Evolutionary conservation across 768 basidiomycete species (phyloP).

Genomic region (Lactarius evosmus): DNA sequence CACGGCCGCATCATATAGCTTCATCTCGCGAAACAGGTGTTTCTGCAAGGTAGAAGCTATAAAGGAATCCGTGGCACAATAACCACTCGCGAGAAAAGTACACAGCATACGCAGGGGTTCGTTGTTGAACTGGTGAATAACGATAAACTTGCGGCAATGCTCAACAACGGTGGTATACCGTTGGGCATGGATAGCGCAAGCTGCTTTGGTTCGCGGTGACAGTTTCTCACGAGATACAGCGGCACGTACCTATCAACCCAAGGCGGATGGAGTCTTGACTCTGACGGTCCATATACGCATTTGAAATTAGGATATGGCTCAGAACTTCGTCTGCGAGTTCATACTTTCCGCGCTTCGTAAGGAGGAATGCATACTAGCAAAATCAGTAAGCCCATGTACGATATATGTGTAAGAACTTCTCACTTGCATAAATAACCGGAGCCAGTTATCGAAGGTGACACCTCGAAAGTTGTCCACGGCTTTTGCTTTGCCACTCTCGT

Average conservation of each 20-base stretch:
- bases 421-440: conserved; percentile 83
- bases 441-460: conserved; percentile 80
- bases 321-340: conserved; percentile 72
- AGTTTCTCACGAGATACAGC: background rate
- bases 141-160: conserved; percentile 73
- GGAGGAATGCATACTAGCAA: conserved; percentile 69
- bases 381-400: background rate
- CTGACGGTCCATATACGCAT: conserved; percentile 60
- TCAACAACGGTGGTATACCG: conserved; percentile 61
- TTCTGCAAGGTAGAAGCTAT: conserved; percentile 79
- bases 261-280: conserved; percentile 71
- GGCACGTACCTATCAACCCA: conserved; percentile 65
- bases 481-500: conserved; percentile 39
- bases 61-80: conserved; percentile 67
- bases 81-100: conserved; percentile 68
- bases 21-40: conserved; percentile 77
- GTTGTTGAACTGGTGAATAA: conserved; percentile 78
- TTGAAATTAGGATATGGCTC: conserved; percentile 69
- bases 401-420: background rate
- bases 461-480: conserved; percentile 74
- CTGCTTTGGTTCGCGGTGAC: conserved; percentile 39
- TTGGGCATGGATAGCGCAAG: conserved; percentile 63
- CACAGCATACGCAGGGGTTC: conserved; percentile 78
- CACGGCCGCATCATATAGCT: conserved; percentile 61
- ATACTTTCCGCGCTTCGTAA: conserved; percentile 60